Conservation (phyloP, 2,329 filamentous ascomycete genomes). For the Pseudocercospora cruenta region DNA sequence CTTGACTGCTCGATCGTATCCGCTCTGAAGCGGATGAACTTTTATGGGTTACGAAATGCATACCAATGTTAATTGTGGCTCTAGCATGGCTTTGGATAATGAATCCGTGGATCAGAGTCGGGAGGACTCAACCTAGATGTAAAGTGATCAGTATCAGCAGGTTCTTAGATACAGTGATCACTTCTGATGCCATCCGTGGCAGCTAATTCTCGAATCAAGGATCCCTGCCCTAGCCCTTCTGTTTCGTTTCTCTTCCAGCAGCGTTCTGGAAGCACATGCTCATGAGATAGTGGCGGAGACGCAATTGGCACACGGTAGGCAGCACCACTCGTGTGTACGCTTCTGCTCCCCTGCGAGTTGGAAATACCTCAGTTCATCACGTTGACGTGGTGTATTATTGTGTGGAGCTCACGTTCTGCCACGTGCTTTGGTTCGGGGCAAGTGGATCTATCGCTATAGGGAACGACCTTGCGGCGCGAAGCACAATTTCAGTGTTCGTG, state of each 20-base stretch:
- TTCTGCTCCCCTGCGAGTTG: neutral
- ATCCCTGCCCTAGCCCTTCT: neutral
- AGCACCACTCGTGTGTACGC: neutral
- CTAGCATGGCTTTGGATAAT: neutral
- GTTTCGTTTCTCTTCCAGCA: neutral
- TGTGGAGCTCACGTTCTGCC: slow-evolving; percentile 2
- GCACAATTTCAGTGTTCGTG: neutral
- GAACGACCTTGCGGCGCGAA: neutral
- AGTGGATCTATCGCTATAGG: neutral
- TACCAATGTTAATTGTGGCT: neutral
- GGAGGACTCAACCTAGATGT: neutral
- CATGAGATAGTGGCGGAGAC: neutral
- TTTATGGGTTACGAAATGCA: neutral
- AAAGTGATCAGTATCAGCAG: neutral
- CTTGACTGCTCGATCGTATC: neutral
- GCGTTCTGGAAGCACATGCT: no score
- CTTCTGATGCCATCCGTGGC: neutral
- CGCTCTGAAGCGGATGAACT: neutral
- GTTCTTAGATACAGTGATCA: neutral
- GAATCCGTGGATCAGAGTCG: neutral
- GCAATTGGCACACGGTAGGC: neutral
- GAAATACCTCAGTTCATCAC: neutral
- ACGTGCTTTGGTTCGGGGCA: slow-evolving; percentile 1
- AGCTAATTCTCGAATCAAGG: neutral
- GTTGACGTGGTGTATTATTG: neutral